Evolutionary conservation across 805 yeast genomes (phyloP).

Genomic region (Phaffomyces opuntiae): DNA sequence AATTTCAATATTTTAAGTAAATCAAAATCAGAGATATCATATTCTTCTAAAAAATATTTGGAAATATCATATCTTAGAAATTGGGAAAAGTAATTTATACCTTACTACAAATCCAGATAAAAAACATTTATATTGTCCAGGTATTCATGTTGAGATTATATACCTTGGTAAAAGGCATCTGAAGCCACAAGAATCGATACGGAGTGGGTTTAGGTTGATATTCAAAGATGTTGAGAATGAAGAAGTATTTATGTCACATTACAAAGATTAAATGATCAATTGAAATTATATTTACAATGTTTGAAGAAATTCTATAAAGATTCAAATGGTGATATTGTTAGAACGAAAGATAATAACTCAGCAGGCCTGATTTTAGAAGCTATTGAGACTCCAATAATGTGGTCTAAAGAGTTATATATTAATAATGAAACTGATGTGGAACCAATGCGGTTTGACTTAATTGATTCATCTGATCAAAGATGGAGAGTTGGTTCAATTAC

Average conservation of each 20-base stretch:
- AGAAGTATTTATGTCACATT: conserved; percentile 13
- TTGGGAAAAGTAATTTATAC: conserved; percentile 45
- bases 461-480: conserved; percentile 21
- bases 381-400: conserved; percentile 1
- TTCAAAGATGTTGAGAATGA: conserved; percentile 19
- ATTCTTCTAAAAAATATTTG: conserved; percentile 8
- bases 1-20: not conserved
- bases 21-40: not conserved
- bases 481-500: conserved; percentile 44
- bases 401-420: not conserved
- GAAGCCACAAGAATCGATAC: conserved; percentile 8
- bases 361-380: conserved; percentile 1
- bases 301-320: conserved; percentile 5
- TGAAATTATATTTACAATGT: conserved; percentile 11
- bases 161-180: conserved; percentile 7
- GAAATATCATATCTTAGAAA: conserved; percentile 53
- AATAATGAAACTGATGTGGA: conserved; percentile 1
- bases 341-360: not conserved
- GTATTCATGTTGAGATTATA: conserved; percentile 44
- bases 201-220: conserved; percentile 26
- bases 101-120: conserved; percentile 62
- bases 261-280: conserved; percentile 3
- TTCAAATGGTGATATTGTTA: conserved; percentile 9
- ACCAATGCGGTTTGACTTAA: conserved; percentile 25
- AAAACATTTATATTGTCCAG: conserved; percentile 56